These are phyloP conservation scores for Wallacemonas sp. DNA, from an alignment of 208 protist species.

Conservation along the genomic window DNA sequence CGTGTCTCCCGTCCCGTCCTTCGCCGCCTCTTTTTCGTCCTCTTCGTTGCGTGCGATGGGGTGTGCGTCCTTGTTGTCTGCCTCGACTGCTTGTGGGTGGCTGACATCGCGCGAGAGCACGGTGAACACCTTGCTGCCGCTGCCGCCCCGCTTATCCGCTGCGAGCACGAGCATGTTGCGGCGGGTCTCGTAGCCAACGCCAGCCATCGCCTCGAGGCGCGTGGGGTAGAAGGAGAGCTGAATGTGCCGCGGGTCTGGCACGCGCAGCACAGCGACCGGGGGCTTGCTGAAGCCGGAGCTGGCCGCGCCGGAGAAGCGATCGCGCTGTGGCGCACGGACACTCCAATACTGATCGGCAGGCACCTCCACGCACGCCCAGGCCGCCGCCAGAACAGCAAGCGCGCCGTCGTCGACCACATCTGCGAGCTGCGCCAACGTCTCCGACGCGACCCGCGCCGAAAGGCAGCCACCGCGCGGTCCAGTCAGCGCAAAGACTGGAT, in stretches of 20 bases:
- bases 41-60: no score
- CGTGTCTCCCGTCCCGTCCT: no score
- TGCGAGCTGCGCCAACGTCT: constrained; percentile 17
- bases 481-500: constrained; percentile 67
- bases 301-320: neutral
- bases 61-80: no score
- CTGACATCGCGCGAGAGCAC: constrained; percentile 29
- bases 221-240: constrained; percentile 59
- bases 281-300: neutral
- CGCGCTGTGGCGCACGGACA: constrained; percentile 18
- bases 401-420: constrained; percentile 40
- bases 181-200: constrained; percentile 45
- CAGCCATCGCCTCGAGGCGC: constrained; percentile 54
- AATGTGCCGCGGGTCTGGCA: constrained; percentile 52
- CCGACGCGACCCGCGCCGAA: constrained; percentile 17
- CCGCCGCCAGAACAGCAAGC: constrained; percentile 30
- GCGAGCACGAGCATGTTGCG: constrained; percentile 46
- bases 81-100: no score
- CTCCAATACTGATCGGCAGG: constrained; percentile 75
- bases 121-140: constrained; percentile 75
- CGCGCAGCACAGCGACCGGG: constrained; percentile 1
- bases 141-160: constrained; percentile 42
- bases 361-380: constrained; percentile 50
- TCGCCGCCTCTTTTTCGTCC: no score
- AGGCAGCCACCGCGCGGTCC: constrained; percentile 58